A percentile compares a stretch with the other conserved stretches of the same genome.
Evolutionary conservation across 1,139 yeast species (phyloP).

Genomic region (Debaryomyces psychrophilus): DNA sequence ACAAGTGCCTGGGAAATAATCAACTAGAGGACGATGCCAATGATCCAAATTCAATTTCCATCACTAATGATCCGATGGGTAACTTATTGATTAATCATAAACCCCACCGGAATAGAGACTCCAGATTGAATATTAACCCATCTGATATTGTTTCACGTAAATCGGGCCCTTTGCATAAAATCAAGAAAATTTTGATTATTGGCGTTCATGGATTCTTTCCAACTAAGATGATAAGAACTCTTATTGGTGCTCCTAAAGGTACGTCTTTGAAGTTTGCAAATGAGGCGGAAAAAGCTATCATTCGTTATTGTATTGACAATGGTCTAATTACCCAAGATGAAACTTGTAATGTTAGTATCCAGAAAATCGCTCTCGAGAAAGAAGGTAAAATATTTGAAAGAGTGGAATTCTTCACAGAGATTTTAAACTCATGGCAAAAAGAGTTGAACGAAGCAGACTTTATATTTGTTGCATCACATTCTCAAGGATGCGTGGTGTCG

Average conservation of each 20-base stretch:
- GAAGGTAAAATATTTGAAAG: slow-evolving; percentile 90
- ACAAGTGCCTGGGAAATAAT: slow-evolving; percentile 17
- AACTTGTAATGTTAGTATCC: slow-evolving; percentile 59
- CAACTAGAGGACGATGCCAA: slow-evolving; percentile 32
- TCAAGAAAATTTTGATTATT: slow-evolving; percentile 67
- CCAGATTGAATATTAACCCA: slow-evolving; percentile 5
- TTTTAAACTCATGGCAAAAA: slow-evolving; percentile 69
- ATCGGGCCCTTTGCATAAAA: slow-evolving; percentile 36
- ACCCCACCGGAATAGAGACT: slow-evolving; percentile 12
- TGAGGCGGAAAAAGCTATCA: slow-evolving; percentile 80
- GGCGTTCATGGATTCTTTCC: slow-evolving; percentile 98
- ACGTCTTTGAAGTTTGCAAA: slow-evolving; percentile 84
- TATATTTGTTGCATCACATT: slow-evolving; percentile 87
- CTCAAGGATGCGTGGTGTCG: slow-evolving; percentile 95
- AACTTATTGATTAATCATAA: slow-evolving; percentile 43
- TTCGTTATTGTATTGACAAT: slow-evolving; percentile 69
- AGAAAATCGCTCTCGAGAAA: slow-evolving; percentile 88
- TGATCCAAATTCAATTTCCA: slow-evolving; percentile 41
- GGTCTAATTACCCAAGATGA: slow-evolving; percentile 43
- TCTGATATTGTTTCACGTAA: slow-evolving; percentile 36
- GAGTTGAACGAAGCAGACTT: slow-evolving; percentile 80
- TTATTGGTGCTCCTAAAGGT: slow-evolving; percentile 92
- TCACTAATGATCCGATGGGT: slow-evolving; percentile 50
- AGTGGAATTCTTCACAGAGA: slow-evolving; percentile 76
- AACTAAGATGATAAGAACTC: slow-evolving; percentile 75